phyloP scores from a whole-genome alignment of 257 asterid genomes.

The Scutellaria baicalensis region DNA sequence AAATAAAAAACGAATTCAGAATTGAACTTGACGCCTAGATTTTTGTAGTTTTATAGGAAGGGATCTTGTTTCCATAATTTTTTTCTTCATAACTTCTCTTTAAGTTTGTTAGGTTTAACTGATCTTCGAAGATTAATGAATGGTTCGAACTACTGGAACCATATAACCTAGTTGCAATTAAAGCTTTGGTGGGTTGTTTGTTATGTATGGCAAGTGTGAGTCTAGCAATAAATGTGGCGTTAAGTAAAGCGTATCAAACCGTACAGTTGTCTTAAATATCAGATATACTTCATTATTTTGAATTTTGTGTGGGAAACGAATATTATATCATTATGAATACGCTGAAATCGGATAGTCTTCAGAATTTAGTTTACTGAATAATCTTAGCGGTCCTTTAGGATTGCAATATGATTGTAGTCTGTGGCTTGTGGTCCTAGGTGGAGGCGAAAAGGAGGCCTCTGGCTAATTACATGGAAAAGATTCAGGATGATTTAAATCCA shows the following conservation, averaged over 20 bases:
- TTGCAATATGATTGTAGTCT: background rate
- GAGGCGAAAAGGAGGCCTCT: conserved; percentile 63
- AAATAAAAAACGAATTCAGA: background rate
- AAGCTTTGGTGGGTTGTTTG: background rate
- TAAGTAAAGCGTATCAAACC: no score
- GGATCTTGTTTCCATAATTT: background rate
- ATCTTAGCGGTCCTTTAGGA: background rate
- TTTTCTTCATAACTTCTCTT: background rate
- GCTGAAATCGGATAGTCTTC: background rate
- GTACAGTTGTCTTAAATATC: no score
- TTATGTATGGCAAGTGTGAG: background rate
- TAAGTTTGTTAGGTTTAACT: background rate
- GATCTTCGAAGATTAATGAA: background rate
- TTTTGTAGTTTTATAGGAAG: background rate
- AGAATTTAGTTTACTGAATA: background rate
- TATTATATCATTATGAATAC: no score
- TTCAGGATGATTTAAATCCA: conserved; percentile 58
- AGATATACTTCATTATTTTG: no score
- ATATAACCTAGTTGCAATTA: background rate
- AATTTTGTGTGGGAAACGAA: no score
- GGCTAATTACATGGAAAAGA: conserved; percentile 64
- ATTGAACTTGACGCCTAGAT: background rate
- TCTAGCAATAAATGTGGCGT: no score
- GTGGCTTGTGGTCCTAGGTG: conserved; percentile 38
- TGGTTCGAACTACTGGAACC: background rate